Conservation (phyloP, 2,329 filamentous ascomycete genomes). For the Grosmannia clavigera region DNA sequence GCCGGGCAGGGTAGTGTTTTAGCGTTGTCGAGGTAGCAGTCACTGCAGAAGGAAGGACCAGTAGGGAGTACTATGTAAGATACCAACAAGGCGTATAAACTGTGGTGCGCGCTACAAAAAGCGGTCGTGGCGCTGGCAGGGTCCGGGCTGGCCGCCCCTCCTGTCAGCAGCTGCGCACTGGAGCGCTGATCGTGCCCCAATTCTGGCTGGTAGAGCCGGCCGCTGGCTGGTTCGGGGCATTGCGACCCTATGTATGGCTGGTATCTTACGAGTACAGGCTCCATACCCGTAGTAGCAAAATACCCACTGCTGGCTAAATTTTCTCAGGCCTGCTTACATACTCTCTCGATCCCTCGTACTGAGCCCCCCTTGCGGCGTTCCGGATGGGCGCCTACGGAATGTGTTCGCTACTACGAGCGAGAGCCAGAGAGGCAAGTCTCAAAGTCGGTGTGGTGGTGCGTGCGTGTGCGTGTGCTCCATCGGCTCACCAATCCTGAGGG, state of each 20-base stretch:
- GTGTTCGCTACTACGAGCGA: background rate
- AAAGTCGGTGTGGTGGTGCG: background rate
- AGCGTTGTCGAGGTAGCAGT: background rate
- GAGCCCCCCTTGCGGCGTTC: background rate
- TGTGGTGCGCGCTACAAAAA: background rate
- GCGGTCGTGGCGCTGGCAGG: background rate
- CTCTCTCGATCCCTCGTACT: background rate
- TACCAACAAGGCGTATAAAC: background rate
- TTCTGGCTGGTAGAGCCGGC: background rate
- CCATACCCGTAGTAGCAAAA: background rate
- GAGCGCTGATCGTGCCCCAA: background rate
- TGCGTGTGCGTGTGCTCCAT: background rate
- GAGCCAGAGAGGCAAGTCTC: background rate
- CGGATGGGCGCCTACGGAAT: background rate
- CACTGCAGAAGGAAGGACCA: too few relatives aligned
- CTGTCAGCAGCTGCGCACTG: background rate
- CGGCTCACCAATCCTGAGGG: background rate
- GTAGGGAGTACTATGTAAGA: background rate
- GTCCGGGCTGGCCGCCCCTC: background rate
- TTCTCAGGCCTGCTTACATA: background rate
- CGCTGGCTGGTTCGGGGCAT: background rate
- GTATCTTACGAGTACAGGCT: background rate
- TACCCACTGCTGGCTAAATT: background rate
- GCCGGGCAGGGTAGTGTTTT: background rate
- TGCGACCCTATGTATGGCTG: background rate